Percentiles rank a stretch among this genome's conserved stretches.
phyloP scores from a whole-genome alignment of 768 basidiomycete species.

The Leccinum obscurum region DNA sequence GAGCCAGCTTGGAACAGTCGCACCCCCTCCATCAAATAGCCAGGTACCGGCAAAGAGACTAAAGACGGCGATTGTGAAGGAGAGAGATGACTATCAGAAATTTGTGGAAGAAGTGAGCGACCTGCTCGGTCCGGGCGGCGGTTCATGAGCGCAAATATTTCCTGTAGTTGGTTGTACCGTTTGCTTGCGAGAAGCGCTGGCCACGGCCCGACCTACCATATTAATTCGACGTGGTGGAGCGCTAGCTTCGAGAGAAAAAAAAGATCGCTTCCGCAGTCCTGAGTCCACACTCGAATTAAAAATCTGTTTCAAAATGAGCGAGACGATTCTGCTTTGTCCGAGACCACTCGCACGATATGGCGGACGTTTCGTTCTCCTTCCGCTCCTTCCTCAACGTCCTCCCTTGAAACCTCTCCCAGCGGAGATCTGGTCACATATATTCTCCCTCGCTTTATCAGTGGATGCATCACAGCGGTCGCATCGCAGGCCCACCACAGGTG shows the following conservation, averaged over 20 bases:
- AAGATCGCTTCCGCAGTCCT: conserved; percentile 3
- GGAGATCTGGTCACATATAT: conserved; percentile 71
- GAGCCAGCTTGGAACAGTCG: conserved; percentile 52
- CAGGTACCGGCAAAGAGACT: conserved; percentile 17
- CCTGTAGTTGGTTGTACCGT: background rate
- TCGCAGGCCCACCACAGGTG: conserved; percentile 6
- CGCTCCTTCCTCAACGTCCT: conserved; percentile 59
- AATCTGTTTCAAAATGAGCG: conserved; percentile 29
- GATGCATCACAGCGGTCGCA: conserved; percentile 10
- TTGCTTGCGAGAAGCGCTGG: background rate
- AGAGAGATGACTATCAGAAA: conserved; percentile 71
- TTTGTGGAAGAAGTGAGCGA: conserved; percentile 78
- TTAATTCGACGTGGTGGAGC: background rate
- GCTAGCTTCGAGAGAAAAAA: conserved; percentile 1
- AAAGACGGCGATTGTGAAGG: conserved; percentile 36
- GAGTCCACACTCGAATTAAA: background rate
- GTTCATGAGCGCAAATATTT: conserved; percentile 11
- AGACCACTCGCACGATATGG: conserved; percentile 62
- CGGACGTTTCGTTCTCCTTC: conserved; percentile 64
- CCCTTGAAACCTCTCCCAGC: conserved; percentile 57
- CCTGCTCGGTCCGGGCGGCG: conserved; percentile 42
- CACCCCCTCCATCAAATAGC: conserved; percentile 24
- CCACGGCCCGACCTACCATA: background rate
- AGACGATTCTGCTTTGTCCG: conserved; percentile 57
- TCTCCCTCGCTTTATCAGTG: conserved; percentile 37